Evolutionary conservation across 2,329 filamentous ascomycete genomes (phyloP).

Genomic region (Diaporthe destruens): DNA sequence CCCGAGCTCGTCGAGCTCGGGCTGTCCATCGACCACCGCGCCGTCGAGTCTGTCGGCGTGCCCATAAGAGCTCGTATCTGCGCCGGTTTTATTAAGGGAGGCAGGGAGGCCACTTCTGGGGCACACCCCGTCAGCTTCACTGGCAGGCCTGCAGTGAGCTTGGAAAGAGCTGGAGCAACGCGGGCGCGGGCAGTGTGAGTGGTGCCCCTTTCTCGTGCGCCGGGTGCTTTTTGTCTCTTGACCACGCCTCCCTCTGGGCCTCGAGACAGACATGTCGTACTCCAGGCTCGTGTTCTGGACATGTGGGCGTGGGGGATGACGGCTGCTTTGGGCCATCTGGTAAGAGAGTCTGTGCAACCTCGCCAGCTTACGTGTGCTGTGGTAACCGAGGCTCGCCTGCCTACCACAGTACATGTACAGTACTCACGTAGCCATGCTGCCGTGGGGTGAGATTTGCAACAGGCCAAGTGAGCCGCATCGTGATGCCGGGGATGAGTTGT

Average conservation of each 20-base stretch:
- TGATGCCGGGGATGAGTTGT: neutral
- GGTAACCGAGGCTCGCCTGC: neutral
- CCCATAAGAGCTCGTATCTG: constrained; percentile 31
- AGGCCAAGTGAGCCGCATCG: constrained; percentile 19
- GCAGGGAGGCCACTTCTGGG: constrained; percentile 8
- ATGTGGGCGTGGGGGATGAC: constrained; percentile 7
- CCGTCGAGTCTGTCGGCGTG: constrained; percentile 1
- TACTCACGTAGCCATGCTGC: neutral
- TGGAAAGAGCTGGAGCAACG: constrained; percentile 11
- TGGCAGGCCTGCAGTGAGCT: neutral
- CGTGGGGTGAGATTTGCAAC: constrained; percentile 13
- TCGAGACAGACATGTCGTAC: neutral
- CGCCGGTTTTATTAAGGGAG: constrained; percentile 19
- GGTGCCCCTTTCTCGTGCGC: constrained; percentile 30
- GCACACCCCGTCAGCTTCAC: constrained; percentile 12
- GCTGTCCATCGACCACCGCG: constrained; percentile 18
- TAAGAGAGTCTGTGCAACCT: neutral
- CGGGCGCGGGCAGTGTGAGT: neutral
- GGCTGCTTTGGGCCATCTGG: neutral
- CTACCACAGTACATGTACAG: too few species aligned
- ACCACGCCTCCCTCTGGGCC: neutral
- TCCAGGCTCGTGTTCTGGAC: constrained; percentile 16
- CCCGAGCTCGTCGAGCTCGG: constrained; percentile 7
- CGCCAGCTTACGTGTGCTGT: neutral
- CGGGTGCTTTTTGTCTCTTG: constrained; percentile 8